These are phyloP conservation scores for Coemansia sp. DNA, from an alignment of 192 early-diverging fungal species.

Conservation along the genomic window DNA sequence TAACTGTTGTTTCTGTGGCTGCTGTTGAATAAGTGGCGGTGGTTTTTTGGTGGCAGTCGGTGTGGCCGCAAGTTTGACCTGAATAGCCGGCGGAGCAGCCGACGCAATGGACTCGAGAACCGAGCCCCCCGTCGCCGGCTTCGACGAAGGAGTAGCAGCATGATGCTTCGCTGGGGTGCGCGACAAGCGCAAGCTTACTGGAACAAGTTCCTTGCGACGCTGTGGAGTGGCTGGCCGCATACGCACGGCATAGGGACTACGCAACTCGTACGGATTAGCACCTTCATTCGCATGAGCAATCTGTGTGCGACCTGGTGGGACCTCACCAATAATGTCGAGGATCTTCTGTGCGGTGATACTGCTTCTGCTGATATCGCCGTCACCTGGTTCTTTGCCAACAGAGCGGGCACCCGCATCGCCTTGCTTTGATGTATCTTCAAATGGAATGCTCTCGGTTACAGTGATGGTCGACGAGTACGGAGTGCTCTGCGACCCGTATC, in stretches of 20 bases:
- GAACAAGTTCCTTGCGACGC: conserved; percentile 39
- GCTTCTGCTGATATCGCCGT: conserved; percentile 13
- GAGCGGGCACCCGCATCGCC: neutral
- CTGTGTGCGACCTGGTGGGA: conserved; percentile 36
- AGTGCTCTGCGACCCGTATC: conserved; percentile 37
- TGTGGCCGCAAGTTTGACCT: conserved; percentile 16
- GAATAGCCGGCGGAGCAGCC: conserved; percentile 43
- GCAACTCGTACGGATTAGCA: conserved; percentile 44
- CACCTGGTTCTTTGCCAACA: neutral
- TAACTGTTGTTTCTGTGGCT: neutral
- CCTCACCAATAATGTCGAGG: conserved; percentile 47
- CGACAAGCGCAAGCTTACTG: conserved; percentile 30
- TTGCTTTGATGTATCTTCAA: neutral
- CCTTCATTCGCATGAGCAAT: conserved; percentile 12
- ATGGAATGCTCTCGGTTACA: conserved; percentile 11
- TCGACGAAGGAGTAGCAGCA: conserved; percentile 1
- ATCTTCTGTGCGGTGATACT: conserved; percentile 50
- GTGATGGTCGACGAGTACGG: conserved; percentile 27
- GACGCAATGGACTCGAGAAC: conserved; percentile 43
- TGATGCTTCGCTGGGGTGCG: conserved; percentile 1
- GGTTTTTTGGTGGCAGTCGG: neutral
- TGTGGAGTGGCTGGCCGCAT: conserved; percentile 33
- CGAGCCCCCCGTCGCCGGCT: conserved; percentile 12
- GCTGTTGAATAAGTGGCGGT: neutral
- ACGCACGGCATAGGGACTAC: conserved; percentile 35